Evolutionary conservation across 2,329 filamentous ascomycete genomes (phyloP).

Genomic region (Colletotrichum gigasporum): DNA sequence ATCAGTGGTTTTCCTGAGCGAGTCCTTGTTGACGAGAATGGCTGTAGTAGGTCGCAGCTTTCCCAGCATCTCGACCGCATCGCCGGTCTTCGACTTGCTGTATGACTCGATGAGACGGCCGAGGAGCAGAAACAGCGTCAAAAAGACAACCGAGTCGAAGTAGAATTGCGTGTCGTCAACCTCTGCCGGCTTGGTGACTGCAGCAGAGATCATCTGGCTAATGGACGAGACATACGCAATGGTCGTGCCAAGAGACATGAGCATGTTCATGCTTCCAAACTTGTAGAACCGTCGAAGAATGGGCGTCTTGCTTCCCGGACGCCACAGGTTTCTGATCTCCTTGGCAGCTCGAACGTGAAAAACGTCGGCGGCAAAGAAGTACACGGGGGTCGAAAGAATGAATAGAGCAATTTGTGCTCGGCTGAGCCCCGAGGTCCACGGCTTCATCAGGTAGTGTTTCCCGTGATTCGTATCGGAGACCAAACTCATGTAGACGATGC

Average conservation of each 20-base stretch:
- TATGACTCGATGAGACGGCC: slow-evolving; percentile 85
- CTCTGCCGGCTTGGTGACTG: slow-evolving; percentile 47
- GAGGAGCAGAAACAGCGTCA: slow-evolving; percentile 85
- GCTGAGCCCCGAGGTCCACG: slow-evolving; percentile 77
- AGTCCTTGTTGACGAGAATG: slow-evolving; percentile 67
- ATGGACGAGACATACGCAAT: slow-evolving; percentile 89
- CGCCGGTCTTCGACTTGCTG: slow-evolving; percentile 89
- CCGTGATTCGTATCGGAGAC: slow-evolving; percentile 67
- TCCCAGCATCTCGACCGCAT: slow-evolving; percentile 82
- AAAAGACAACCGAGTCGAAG: slow-evolving; percentile 92
- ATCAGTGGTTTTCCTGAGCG: slow-evolving; percentile 47
- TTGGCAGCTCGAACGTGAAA: slow-evolving; percentile 85
- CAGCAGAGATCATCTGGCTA: slow-evolving; percentile 75
- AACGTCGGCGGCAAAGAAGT: slow-evolving; percentile 85
- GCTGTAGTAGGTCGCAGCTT: slow-evolving; percentile 83
- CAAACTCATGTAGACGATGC: slow-evolving; percentile 91
- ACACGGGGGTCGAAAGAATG: slow-evolving; percentile 84
- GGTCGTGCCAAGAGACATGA: slow-evolving; percentile 87
- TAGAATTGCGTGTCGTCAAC: slow-evolving; percentile 70
- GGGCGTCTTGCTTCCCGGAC: slow-evolving; percentile 76
- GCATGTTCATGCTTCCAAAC: slow-evolving; percentile 97
- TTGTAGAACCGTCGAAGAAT: slow-evolving; percentile 81
- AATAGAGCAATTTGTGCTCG: slow-evolving; percentile 83
- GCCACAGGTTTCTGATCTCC: slow-evolving; percentile 82
- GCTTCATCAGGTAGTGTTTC: slow-evolving; percentile 74